Evolutionary conservation across 495 filamentous ascomycete species (phyloP).

Genomic region (Endocarpon pusillum): DNA sequence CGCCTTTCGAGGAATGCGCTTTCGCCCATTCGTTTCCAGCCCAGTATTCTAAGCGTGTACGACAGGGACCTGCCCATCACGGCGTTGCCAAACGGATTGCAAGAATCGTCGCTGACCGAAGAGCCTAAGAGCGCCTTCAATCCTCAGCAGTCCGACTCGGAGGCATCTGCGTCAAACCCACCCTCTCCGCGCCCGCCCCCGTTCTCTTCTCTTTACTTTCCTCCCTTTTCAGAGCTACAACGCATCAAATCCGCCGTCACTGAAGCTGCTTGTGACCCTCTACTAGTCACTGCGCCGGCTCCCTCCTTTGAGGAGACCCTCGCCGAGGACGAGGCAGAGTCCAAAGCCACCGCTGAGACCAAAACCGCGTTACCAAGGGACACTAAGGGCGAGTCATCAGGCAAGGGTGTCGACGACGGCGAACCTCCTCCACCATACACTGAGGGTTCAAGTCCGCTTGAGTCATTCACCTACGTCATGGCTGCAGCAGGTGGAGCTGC

Average conservation of each 20-base stretch:
- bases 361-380: slow-evolving; percentile 66
- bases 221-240: slow-evolving; percentile 23
- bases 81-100: slow-evolving; percentile 40
- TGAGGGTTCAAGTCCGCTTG: slow-evolving; percentile 81
- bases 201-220: slow-evolving; percentile 46
- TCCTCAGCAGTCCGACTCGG: slow-evolving; percentile 43
- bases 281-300: slow-evolving; percentile 38
- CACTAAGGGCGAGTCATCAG: slow-evolving; percentile 52
- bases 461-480: slow-evolving; percentile 94
- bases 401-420: slow-evolving; percentile 59
- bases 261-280: slow-evolving; percentile 38
- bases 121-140: slow-evolving; percentile 33
- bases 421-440: slow-evolving; percentile 94
- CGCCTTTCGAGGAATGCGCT: too few species aligned
- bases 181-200: slow-evolving; percentile 39
- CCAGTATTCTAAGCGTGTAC: too few species aligned
- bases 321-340: slow-evolving; percentile 30
- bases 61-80: slow-evolving; percentile 44
- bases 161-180: slow-evolving; percentile 44
- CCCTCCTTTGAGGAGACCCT: slow-evolving; percentile 20
- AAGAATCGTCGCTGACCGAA: slow-evolving; percentile 24
- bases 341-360: slow-evolving; percentile 53
- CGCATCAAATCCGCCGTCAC: slow-evolving; percentile 34
- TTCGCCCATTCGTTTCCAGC: too few species aligned
- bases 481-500: slow-evolving; percentile 87